Percentiles rank a stretch among this genome's conserved stretches.
Evolutionary conservation across 805 yeast genomes (phyloP).

Genomic region (Myxozyma nipponensis): DNA sequence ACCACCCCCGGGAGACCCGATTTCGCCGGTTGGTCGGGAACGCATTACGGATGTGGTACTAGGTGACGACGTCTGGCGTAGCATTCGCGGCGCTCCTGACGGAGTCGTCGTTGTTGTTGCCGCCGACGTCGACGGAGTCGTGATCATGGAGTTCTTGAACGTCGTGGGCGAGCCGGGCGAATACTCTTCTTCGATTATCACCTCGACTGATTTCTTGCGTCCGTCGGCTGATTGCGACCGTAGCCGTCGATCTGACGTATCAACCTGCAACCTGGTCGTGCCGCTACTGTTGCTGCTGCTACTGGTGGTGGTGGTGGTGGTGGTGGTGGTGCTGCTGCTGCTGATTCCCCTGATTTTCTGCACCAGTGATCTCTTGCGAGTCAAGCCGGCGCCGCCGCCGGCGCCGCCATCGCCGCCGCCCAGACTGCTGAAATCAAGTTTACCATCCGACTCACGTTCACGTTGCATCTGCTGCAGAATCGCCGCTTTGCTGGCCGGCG

Average conservation of each 20-base stretch:
- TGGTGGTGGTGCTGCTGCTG: slow-evolving; percentile 27
- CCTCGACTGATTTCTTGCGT: not conserved
- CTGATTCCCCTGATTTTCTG: slow-evolving; percentile 51
- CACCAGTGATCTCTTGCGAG: slow-evolving; percentile 79
- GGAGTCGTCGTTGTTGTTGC: slow-evolving; percentile 16
- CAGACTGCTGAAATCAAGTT: slow-evolving; percentile 13
- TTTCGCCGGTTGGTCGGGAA: slow-evolving; percentile 21
- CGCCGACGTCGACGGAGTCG: slow-evolving; percentile 13
- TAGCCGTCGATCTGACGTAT: slow-evolving; percentile 7
- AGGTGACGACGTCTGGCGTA: slow-evolving; percentile 24
- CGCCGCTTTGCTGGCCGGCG: slow-evolving; percentile 65
- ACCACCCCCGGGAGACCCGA: slow-evolving; percentile 26
- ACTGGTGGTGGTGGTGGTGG: slow-evolving; percentile 3
- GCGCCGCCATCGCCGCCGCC: slow-evolving; percentile 7
- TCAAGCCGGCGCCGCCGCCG: slow-evolving; percentile 46
- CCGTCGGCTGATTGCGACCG: not conserved
- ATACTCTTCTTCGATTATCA: not conserved
- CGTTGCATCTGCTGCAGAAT: slow-evolving; percentile 21
- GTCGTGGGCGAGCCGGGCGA: not conserved
- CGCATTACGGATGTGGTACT: slow-evolving; percentile 9
- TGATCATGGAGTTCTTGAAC: not conserved
- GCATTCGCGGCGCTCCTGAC: slow-evolving; percentile 15
- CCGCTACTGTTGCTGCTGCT: slow-evolving; percentile 26
- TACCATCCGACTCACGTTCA: slow-evolving; percentile 4
- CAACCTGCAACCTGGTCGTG: slow-evolving; percentile 12